Percentiles rank a stretch among this genome's conserved stretches.
Evolutionary conservation across 306 rosid species (phyloP).

Genomic region (Sophora flavescens): DNA sequence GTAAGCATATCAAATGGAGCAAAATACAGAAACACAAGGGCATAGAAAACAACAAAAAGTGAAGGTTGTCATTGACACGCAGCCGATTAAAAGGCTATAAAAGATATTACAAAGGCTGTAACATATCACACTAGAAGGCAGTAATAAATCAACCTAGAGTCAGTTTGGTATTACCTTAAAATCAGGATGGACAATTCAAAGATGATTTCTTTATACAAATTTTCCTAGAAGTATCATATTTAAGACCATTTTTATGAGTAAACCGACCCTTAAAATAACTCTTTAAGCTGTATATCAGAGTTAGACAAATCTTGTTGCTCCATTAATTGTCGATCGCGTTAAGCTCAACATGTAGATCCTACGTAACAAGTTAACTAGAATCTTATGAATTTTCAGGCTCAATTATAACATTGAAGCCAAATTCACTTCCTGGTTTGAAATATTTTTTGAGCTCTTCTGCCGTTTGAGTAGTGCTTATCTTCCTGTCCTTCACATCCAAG

Average conservation of each 20-base stretch:
- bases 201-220: constrained; percentile 28
- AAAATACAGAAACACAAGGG: too few relatives aligned
- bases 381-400: constrained; percentile 60
- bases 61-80: too few relatives aligned
- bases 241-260: not conserved
- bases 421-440: constrained; percentile 72
- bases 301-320: constrained; percentile 9
- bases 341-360: constrained; percentile 33
- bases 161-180: not conserved
- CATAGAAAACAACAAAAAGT: too few relatives aligned
- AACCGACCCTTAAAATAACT: constrained; percentile 26
- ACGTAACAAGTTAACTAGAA: constrained; percentile 31
- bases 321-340: constrained; percentile 16
- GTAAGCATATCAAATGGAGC: not conserved
- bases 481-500: constrained; percentile 74
- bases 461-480: constrained; percentile 72
- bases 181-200: constrained; percentile 29
- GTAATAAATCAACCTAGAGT: constrained; percentile 18
- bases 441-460: constrained; percentile 65
- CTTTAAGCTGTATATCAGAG: constrained; percentile 28
- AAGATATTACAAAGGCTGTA: not conserved
- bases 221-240: constrained; percentile 2
- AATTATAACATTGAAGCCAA: constrained; percentile 71
- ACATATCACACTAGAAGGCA: not conserved
- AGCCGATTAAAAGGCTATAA: too few relatives aligned